Conservation (phyloP, 768 basidiomycete species). For the Piloderma croceum region DNA sequence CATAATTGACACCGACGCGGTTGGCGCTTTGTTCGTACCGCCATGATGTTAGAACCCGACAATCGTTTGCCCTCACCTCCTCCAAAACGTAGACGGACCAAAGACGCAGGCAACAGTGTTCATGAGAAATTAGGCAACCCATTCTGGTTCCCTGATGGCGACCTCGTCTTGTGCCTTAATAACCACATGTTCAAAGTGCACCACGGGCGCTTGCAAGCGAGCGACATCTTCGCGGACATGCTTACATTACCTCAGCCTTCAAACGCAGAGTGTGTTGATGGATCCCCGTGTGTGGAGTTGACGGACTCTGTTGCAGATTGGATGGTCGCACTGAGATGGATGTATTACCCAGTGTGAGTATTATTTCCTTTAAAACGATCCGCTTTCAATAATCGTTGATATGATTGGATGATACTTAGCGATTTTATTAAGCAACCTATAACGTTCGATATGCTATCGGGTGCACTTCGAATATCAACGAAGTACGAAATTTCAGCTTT, state of each 20-base stretch:
- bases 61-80: neutral
- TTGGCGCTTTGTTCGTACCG: no score
- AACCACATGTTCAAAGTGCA: constrained; percentile 24
- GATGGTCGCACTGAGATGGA: constrained; percentile 25
- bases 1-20: no score
- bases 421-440: constrained; percentile 18
- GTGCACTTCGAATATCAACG: constrained; percentile 28
- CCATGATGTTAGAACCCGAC: no score
- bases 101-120: neutral
- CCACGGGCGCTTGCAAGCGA: constrained; percentile 12
- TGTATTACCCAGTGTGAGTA: constrained; percentile 30
- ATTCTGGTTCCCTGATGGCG: constrained; percentile 32
- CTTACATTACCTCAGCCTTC: constrained; percentile 29
- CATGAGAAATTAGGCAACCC: neutral
- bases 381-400: neutral
- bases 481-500: constrained; percentile 32
- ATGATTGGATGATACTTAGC: constrained; percentile 9
- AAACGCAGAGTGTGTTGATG: constrained; percentile 25
- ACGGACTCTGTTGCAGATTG: constrained; percentile 25
- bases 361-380: no score
- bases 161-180: constrained; percentile 26
- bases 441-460: constrained; percentile 22
- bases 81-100: neutral
- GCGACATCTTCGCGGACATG: constrained; percentile 31
- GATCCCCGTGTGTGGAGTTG: constrained; percentile 26